Evolutionary conservation across 106 monocot species (phyloP), one percentile per base, ranked within the genome.

Genomic region (Acanthochlamys bracteata): DNA sequence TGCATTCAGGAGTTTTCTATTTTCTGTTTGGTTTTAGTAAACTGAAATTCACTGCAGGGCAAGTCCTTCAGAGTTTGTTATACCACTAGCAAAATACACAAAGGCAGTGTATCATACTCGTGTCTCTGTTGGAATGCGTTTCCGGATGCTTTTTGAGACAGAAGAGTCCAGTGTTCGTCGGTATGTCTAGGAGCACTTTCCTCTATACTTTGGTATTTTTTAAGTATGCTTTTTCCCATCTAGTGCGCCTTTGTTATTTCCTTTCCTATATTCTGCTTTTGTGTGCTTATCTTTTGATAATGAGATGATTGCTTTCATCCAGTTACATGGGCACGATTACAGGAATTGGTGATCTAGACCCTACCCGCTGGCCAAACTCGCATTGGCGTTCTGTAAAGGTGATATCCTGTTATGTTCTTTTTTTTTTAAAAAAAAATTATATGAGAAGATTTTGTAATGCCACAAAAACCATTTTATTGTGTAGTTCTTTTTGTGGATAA

Each of bases 381-480:
- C 85, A 93, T 72, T 93, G 93, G 93, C 93, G 93, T 65, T 93
- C 93, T 55, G 88, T 93, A 16, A 93, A 93, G 92, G 92, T 93
- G 64, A 1, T 56, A 13, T 51, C 51, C n/a, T 51, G 51, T 15
- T 51, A 3, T 51, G 8, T 15, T 1, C 6, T 33, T 6, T 33
- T 33, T 6, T 33, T 3, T 1, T 33, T 33, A 33, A 33, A 1
- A 3, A 33, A 33, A 33, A 1, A 33, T 33, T 33, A 33, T 3
- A 33, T n/a, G n/a, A n/a, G n/a, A n/a, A n/a, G n/a, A n/a, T n/a
- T n/a, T n/a, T n/a, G n/a, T n/a, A 33, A 33, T 33, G 33, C 33
- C 6, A 33, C 6, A 33, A 33, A 33, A 33, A 3, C 6, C 51
- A 15, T 51, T 51, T 10, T 51, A 10, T 15, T 51, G 9, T 2